Conservation (phyloP, 2,329 filamentous ascomycete species). For the Alternaria triticimaculans region DNA sequence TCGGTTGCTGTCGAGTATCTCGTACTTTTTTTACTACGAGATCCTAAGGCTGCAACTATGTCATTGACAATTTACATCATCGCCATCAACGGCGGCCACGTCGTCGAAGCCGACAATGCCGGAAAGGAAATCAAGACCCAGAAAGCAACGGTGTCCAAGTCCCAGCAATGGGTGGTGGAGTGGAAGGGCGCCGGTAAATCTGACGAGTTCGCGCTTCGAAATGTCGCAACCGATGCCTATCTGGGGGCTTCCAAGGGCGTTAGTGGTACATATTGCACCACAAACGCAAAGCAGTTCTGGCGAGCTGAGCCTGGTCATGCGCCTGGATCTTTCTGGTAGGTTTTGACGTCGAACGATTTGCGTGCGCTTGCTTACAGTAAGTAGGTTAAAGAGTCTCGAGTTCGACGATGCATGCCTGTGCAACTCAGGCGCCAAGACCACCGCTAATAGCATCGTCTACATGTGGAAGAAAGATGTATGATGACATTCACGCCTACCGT, state of each 20-base stretch:
- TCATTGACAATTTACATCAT: not conserved
- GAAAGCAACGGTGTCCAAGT: not conserved
- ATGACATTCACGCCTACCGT: not conserved
- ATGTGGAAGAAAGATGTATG: not conserved
- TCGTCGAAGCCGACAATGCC: not conserved
- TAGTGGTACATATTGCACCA: not conserved
- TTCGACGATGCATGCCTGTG: not conserved
- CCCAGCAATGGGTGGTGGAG: not conserved
- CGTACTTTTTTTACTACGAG: no score
- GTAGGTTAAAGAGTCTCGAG: not conserved
- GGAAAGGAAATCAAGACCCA: not conserved
- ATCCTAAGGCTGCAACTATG: not conserved
- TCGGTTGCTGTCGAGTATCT: no score
- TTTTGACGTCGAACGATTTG: not conserved
- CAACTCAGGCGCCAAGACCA: not conserved
- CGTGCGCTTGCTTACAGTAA: not conserved
- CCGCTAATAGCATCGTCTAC: not conserved
- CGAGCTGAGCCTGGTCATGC: not conserved
- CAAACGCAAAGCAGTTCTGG: conserved; percentile 1
- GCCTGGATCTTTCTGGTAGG: conserved; percentile 2
- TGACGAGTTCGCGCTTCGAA: not conserved
- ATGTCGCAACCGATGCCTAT: not conserved
- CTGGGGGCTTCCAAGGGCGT: not conserved
- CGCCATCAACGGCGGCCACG: not conserved
- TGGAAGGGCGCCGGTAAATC: not conserved